Evolutionary conservation across 2,329 filamentous ascomycete genomes (phyloP), one percentile per base, ranked within the genome.

Genomic region (Dendrostoma leiphaemia): DNA sequence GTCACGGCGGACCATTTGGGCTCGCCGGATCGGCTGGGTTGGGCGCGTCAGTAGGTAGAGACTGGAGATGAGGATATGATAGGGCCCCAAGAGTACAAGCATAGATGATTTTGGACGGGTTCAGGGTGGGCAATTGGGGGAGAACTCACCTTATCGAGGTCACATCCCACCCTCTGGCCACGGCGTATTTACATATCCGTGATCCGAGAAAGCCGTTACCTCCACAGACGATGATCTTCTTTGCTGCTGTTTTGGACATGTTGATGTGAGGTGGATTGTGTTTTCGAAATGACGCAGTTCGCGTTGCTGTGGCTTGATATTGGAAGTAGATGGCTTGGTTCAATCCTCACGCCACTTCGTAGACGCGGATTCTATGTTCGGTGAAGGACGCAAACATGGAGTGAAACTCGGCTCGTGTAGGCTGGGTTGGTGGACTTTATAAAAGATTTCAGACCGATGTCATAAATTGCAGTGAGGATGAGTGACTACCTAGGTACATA

Each of bases 121-220:
- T n/a, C n/a, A n/a, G n/a, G n/a, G n/a, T n/a, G n/a, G n/a, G n/a
- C n/a, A n/a, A n/a, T n/a, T 2, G 17, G 10, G 48, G 23, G 23
- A 19, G 10, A 5, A 44, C 64, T 56, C 83, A 92, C 91, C 91
- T 96, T 65, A 99, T 85, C 6, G 92, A 97, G 21, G 86, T 93
- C 45, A 97, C 93, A 54, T 91, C 83, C 93, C 93, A 97, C 52
- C 91, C 91, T 67, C 91, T 81, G 43, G 86, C 82, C 48, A 91
- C 86, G 41, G 91, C 94, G 51, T 89, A 87, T 76, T 91, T 94
- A 77, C 94, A 97, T 74, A 99, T 96, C 53, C 93, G 83, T 23
- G 79, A 81, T 72, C 91, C 91, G 24, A 99, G 74, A 69, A 97
- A 99, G 31, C 94, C 93, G 71, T 90, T 97, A 56, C 93, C 93